These are phyloP conservation scores for Rosa rugosa DNA, from an alignment of 306 rosid species.

Conservation along the genomic window DNA sequence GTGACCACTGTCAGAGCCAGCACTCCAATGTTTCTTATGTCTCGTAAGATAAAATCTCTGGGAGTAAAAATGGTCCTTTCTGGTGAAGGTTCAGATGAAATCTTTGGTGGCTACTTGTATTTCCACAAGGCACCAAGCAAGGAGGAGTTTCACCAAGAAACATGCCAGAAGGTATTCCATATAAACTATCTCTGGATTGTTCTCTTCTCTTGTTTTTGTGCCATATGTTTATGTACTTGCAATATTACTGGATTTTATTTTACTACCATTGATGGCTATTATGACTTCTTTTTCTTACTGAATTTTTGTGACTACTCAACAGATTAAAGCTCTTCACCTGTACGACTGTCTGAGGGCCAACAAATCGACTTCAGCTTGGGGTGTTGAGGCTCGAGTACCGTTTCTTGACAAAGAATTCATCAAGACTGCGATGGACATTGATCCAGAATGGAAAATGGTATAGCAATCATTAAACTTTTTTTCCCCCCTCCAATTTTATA, in stretches of 20 bases:
- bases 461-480: background rate
- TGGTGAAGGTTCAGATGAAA: constrained; percentile 98
- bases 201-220: background rate
- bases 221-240: background rate
- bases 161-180: constrained; percentile 73
- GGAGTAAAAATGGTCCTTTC: constrained; percentile 99
- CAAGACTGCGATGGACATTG: constrained; percentile 68
- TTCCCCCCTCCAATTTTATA: background rate
- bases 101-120: constrained; percentile 94
- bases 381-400: constrained; percentile 97
- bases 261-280: constrained; percentile 8
- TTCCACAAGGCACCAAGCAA: constrained; percentile 98
- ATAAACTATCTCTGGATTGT: background rate
- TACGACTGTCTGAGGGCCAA: constrained; percentile 96
- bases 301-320: constrained; percentile 27
- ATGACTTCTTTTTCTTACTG: constrained; percentile 14
- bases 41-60: constrained; percentile 91
- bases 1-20: constrained; percentile 83
- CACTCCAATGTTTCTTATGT: constrained; percentile 98
- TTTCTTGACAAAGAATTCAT: constrained; percentile 88
- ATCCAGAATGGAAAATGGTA: constrained; percentile 95
- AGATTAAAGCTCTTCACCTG: constrained; percentile 95
- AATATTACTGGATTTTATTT: constrained; percentile 7
- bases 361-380: constrained; percentile 98
- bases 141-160: constrained; percentile 87